A percentile compares a stretch with the other conserved stretches of the same genome.
Evolutionary conservation across 2,329 filamentous ascomycete genomes (phyloP).

Genomic region (Piedraia hortae): DNA sequence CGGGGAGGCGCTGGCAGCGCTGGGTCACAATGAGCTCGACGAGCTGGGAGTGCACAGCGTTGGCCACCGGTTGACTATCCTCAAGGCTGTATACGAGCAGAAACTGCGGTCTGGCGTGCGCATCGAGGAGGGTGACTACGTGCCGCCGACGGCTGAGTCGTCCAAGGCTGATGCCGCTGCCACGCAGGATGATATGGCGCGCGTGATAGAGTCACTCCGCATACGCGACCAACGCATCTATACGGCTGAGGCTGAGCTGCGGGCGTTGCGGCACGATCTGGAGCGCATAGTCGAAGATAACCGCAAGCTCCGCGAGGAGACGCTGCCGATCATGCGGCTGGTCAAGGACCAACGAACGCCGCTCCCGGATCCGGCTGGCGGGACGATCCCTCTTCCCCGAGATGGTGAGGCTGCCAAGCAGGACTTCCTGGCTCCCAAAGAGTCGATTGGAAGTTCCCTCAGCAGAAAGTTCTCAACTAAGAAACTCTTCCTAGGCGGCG

Average conservation of each 20-base stretch:
- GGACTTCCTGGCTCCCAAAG: conserved; percentile 9
- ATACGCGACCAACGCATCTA: conserved; percentile 75
- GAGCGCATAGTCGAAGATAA: conserved; percentile 45
- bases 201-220: conserved; percentile 68
- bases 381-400: conserved; percentile 11
- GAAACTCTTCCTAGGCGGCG: conserved; percentile 22
- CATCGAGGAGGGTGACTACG: conserved; percentile 76
- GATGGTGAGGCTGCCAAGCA: conserved; percentile 8
- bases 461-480: conserved; percentile 26
- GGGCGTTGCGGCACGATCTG: conserved; percentile 34
- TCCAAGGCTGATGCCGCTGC: conserved; percentile 64
- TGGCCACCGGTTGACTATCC: conserved; percentile 75
- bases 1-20: conserved; percentile 64
- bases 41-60: conserved; percentile 84
- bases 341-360: conserved; percentile 81
- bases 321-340: conserved; percentile 68
- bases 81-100: conserved; percentile 88
- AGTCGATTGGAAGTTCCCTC: conserved; percentile 18
- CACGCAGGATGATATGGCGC: conserved; percentile 76
- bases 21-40: conserved; percentile 81
- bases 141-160: conserved; percentile 72
- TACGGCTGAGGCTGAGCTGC: conserved; percentile 56
- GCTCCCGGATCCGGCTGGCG: conserved; percentile 28
- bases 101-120: conserved; percentile 84
- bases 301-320: conserved; percentile 63